phyloP scores from a whole-genome alignment of 768 basidiomycete species.

The Daedaleopsis nitida region DNA sequence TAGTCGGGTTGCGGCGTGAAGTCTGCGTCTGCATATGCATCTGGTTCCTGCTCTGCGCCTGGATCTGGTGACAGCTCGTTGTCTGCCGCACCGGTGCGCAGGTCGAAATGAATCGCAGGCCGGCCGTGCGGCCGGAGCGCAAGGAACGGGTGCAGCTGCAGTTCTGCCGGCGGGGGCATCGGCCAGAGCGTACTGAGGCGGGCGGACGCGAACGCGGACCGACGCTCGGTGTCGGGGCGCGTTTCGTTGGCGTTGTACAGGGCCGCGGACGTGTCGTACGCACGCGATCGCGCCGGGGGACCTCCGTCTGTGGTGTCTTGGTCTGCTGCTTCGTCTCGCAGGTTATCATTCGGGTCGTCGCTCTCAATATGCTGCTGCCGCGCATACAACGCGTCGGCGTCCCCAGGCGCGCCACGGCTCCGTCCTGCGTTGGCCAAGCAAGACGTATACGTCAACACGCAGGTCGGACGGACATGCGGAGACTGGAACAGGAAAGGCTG shows the following conservation, averaged over 20 bases:
- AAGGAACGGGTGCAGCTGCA: constrained; percentile 61
- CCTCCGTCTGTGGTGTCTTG: constrained; percentile 7
- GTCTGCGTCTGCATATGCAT: too few species aligned
- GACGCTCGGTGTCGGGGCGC: constrained; percentile 46
- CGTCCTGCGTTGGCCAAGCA: constrained; percentile 4
- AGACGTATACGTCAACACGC: constrained; percentile 19
- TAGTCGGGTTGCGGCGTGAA: background rate
- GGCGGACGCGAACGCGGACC: constrained; percentile 56
- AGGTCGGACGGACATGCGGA: background rate
- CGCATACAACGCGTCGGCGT: background rate
- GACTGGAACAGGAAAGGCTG: background rate
- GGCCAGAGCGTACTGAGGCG: constrained; percentile 37
- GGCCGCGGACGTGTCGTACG: constrained; percentile 48
- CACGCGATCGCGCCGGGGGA: constrained; percentile 49
- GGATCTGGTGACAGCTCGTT: constrained; percentile 24
- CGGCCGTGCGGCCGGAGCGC: constrained; percentile 44
- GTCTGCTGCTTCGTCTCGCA: background rate
- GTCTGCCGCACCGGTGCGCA: constrained; percentile 32
- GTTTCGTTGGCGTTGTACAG: constrained; percentile 26
- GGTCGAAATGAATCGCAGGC: constrained; percentile 51
- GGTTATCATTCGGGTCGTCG: background rate
- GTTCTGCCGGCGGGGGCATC: constrained; percentile 44
- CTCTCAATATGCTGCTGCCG: background rate
- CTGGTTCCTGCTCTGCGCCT: background rate
- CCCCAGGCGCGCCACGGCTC: background rate